Evolutionary conservation across 495 filamentous ascomycete genomes (phyloP), one percentile per base, ranked within the genome.

Genomic region (Cairneyella variabilis): DNA sequence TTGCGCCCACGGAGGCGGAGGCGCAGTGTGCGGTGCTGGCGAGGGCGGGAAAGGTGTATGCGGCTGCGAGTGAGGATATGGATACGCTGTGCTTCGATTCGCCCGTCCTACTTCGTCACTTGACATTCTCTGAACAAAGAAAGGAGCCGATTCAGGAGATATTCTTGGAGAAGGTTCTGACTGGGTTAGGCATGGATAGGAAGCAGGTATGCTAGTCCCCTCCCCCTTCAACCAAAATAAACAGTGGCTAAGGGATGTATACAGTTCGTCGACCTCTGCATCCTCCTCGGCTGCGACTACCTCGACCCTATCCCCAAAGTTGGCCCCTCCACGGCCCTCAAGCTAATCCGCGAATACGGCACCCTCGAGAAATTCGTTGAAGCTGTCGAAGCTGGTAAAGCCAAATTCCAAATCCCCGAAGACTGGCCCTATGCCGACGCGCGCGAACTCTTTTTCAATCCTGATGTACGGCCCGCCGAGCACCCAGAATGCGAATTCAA

Each of bases 131-230:
- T 66, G 93, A 99, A 72, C 91, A 96, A 71, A 79, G 90, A 53
- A 97, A 97, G 74, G 91, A 97, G 66, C 93, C 93, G 0, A 96
- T 99, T 55, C 92, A 91, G 61, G 93, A 99, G 69, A 93, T 99
- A 40, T 83, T 90, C 60, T 71, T 96, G 41, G 84, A 86, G 53
- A 87, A 85, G 62, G 91, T 89, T 2, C 71, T 99, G 30, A 85
- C 88, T 47, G 91, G 90, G 2, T 72, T 99, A 22, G 77, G 74
- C 41, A 96, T 97, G 89, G 89, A 96, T 34, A 76, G 86, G 42
- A 79, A 80, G 30, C 89, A 95, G 77, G 86, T 89, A 71, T 20
- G 4, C 37, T 14, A 32, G 3, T 21, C 26, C 44, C 4, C 21
- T 36, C n/a, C 42, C 16, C 22, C 14, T 16, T 22, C n/a, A n/a